Conservation (phyloP, 177 flowering plant species). For the Telopea speciosissima region DNA sequence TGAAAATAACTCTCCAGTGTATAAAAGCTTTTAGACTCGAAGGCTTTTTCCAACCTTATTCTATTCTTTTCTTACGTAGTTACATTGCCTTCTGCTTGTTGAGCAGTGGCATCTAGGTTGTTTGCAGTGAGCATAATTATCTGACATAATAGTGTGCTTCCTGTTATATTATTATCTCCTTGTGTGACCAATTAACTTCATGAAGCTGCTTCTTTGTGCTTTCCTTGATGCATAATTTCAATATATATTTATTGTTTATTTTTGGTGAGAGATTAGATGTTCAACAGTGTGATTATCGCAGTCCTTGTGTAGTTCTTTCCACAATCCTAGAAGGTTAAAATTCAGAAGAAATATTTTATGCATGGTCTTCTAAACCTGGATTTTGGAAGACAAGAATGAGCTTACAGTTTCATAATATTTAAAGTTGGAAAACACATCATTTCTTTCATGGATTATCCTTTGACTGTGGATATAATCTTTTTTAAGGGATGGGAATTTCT, state of each 20-base stretch:
- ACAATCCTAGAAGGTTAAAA: background rate
- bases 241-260: too few relatives aligned
- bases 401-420: background rate
- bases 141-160: background rate
- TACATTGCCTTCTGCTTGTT: background rate
- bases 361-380: background rate
- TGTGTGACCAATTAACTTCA: too few relatives aligned
- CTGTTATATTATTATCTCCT: background rate
- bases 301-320: too few relatives aligned
- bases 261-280: too few relatives aligned
- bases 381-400: background rate
- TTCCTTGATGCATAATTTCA: background rate
- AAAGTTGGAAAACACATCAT: too few relatives aligned
- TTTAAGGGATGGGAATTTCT: too few relatives aligned
- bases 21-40: background rate
- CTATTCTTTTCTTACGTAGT: too few relatives aligned
- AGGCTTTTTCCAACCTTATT: background rate
- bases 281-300: too few relatives aligned
- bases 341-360: background rate
- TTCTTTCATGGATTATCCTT: too few relatives aligned
- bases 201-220: background rate
- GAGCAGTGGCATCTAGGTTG: background rate
- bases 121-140: background rate
- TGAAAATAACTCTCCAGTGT: background rate
- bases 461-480: too few relatives aligned